Base-by-base conservation (phyloP, 139 green algal species). In the Chlamydomonas sphaeroides region DNA sequence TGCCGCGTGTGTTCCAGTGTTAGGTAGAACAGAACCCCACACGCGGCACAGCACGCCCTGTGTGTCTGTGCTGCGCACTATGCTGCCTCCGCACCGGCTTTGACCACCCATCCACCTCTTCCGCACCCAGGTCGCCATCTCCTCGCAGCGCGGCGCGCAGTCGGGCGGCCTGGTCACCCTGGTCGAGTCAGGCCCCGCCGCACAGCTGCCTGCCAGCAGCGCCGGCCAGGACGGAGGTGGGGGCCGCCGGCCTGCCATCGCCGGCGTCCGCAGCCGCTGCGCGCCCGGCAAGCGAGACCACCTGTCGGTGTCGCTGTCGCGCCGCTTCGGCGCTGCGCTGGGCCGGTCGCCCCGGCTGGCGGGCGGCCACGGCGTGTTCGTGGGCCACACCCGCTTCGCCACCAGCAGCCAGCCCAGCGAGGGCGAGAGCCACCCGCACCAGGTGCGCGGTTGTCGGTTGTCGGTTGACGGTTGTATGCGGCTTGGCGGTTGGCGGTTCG, bases 321-420 rank as follows among this genome's bases (percentile, higher is more conserved):
- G 26, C 0, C 51, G 71, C 28, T 79, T 79, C 71, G 56, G 56
- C 3, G n/a, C 45, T 7, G 51, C 56, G 33, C 35, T 79, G 53
- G 71, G 71, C 35, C 53, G 71, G 20, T 28, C 35, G 26, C 71
- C 71, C 20, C 35, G 18, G 15, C 3, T 67, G 35, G 71, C 71
- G 35, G 71, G 23, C 4, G 51, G 71, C 3, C 71, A 79, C 38
- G 71, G 71, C 71, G 7, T 79, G 7, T 79, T 79, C 71, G 71
- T 68, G 10, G 71, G 71, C 71, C 71, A 79, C 56, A 79, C 71
- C 20, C 71, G 71, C 49, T 79, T 79, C 56, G 71, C 71, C 53
- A 79, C 71, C 53, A 63, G 38, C 71, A 63, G 38, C 3, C 71
- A 79, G 71, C 71, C 71, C 36, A 53, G n/a, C 32, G 71, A 79